These are phyloP conservation scores for Oryza rufipogon DNA, from an alignment of 176 grass and related monocot species.

Conservation along the genomic window DNA sequence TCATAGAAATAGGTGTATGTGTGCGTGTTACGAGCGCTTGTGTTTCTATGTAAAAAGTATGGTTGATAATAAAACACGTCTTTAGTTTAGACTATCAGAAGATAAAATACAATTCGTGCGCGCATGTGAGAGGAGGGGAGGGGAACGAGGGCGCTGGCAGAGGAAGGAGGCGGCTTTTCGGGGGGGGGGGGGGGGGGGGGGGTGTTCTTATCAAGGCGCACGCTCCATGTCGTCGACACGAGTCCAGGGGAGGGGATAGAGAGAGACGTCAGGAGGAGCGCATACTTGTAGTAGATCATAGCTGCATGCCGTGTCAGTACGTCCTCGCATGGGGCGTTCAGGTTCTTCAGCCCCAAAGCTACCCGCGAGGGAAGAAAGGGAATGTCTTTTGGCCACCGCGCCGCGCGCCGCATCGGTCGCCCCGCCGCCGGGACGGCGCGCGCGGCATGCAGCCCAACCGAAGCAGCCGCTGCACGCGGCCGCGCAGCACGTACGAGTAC, in stretches of 20 bases:
- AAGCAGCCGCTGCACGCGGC: background rate
- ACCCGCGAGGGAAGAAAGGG: slow-evolving; percentile 36
- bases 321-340: slow-evolving; percentile 41
- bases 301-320: slow-evolving; percentile 9
- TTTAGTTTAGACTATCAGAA: too few species aligned
- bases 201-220: slow-evolving; percentile 95
- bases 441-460: slow-evolving; percentile 3
- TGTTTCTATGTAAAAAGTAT: too few species aligned
- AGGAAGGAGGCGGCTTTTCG: slow-evolving; percentile 34
- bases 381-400: slow-evolving; percentile 52
- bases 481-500: too few species aligned
- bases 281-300: too few species aligned
- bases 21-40: too few species aligned
- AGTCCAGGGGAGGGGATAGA: slow-evolving; percentile 41
- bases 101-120: background rate
- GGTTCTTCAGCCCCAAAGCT: slow-evolving; percentile 23
- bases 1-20: too few species aligned
- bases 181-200: slow-evolving; percentile 35
- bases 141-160: slow-evolving; percentile 35
- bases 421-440: background rate
- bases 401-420: background rate
- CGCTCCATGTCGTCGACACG: slow-evolving; percentile 52
- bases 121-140: slow-evolving; percentile 10
- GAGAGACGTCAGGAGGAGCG: slow-evolving; percentile 7
- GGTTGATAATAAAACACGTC: too few species aligned